Evolutionary conservation across 1,284 basidiomycete species (phyloP).

Genomic region (Sanguinoderma infundibulare): DNA sequence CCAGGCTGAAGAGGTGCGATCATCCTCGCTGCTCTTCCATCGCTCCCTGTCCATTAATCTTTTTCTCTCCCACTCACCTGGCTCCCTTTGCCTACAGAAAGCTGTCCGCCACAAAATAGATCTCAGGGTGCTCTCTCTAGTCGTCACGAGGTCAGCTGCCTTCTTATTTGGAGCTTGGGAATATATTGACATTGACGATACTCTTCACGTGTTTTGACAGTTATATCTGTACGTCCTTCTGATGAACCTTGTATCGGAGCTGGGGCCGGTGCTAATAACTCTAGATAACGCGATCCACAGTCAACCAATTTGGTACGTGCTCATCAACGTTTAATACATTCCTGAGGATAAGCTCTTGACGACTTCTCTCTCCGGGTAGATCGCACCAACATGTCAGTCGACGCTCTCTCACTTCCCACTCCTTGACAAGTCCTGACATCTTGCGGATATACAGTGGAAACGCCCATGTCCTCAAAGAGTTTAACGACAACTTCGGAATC

Average conservation of each 20-base stretch:
- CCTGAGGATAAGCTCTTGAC: background rate
- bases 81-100: constrained; percentile 32
- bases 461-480: constrained; percentile 52
- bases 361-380: constrained; percentile 35
- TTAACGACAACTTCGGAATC: constrained; percentile 59
- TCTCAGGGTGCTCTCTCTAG: constrained; percentile 47
- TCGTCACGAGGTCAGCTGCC: constrained; percentile 46
- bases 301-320: constrained; percentile 57
- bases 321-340: background rate
- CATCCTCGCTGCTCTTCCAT: constrained; percentile 1
- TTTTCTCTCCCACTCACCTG: background rate
- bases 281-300: constrained; percentile 30
- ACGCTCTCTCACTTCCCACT: background rate
- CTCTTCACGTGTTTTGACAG: constrained; percentile 27
- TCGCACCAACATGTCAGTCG: constrained; percentile 55
- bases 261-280: background rate
- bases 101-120: constrained; percentile 53
- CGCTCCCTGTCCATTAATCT: background rate
- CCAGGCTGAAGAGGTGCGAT: constrained; percentile 48
- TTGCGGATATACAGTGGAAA: constrained; percentile 45
- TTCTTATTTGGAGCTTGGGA: background rate
- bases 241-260: background rate
- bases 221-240: constrained; percentile 48
- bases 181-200: background rate
- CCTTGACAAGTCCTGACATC: background rate